phyloP scores from a whole-genome alignment of 1,284 basidiomycete genomes.

The Leucocoprinus gongylophorus region DNA sequence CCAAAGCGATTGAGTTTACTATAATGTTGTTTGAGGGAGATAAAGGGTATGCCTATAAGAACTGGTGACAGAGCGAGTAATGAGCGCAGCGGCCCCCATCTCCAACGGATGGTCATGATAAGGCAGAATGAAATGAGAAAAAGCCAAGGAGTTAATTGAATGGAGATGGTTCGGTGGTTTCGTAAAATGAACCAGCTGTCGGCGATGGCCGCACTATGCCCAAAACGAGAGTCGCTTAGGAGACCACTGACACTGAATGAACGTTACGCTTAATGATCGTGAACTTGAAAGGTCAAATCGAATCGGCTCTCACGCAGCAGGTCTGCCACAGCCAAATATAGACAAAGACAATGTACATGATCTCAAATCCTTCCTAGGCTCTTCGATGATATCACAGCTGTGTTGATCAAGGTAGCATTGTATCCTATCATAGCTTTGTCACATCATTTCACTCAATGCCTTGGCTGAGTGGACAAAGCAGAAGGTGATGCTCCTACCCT shows the following conservation, averaged over 20 bases:
- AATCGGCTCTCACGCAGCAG: too few species aligned
- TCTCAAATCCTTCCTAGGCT: too few species aligned
- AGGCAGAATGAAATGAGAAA: slow-evolving; percentile 11
- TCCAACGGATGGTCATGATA: slow-evolving; percentile 22
- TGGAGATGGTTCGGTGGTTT: slow-evolving; percentile 6
- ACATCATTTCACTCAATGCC: too few species aligned
- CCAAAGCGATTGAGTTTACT: slow-evolving; percentile 29
- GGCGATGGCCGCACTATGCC: background rate
- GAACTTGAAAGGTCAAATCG: too few species aligned
- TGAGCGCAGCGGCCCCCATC: slow-evolving; percentile 42
- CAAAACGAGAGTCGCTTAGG: background rate
- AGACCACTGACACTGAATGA: background rate
- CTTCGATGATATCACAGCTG: too few species aligned
- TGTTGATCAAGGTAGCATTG: too few species aligned
- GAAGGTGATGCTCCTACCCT: too few species aligned
- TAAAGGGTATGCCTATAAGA: slow-evolving; percentile 35
- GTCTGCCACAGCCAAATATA: too few species aligned
- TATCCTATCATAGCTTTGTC: too few species aligned
- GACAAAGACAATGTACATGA: too few species aligned
- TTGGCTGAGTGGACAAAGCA: too few species aligned
- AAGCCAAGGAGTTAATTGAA: background rate
- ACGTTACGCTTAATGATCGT: background rate
- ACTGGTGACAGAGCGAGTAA: slow-evolving; percentile 40
- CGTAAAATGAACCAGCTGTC: slow-evolving; percentile 5
- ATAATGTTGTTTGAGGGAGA: slow-evolving; percentile 39